Evolutionary conservation across 257 asterid genomes (phyloP).

Genomic region (Euphrasia confusa): DNA sequence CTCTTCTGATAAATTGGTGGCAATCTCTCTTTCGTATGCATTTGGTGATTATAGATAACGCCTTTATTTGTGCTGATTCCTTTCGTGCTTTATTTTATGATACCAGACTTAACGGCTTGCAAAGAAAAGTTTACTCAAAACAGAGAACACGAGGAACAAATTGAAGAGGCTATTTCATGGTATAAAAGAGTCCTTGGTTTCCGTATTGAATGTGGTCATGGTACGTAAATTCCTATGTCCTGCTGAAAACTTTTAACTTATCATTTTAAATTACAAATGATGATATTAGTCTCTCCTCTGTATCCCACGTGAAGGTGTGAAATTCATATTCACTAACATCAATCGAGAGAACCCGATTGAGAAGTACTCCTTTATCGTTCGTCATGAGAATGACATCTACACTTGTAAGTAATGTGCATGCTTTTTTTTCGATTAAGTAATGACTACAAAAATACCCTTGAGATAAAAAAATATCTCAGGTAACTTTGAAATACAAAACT

Average conservation of each 20-base stretch:
- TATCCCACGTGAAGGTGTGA: conserved; percentile 55
- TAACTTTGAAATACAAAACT: no score
- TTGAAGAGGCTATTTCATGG: conserved; percentile 86
- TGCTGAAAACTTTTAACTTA: conserved; percentile 14
- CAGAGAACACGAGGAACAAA: conserved; percentile 48
- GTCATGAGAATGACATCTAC: conserved; percentile 72
- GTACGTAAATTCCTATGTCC: conserved; percentile 35
- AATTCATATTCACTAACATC: conserved; percentile 73
- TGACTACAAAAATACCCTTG: no score
- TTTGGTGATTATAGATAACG: conserved; percentile 7
- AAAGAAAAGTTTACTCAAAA: conserved; percentile 47
- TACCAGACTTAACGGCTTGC: conserved; percentile 47
- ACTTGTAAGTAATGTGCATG: conserved; percentile 46
- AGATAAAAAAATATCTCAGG: no score
- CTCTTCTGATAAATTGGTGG: neutral
- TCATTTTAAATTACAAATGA: conserved; percentile 2
- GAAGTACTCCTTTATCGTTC: conserved; percentile 69
- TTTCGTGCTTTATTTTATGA: conserved; percentile 18
- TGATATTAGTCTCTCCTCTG: conserved; percentile 13
- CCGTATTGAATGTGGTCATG: conserved; percentile 78
- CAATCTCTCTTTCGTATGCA: conserved; percentile 5
- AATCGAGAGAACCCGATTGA: conserved; percentile 44
- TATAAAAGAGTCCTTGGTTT: conserved; percentile 82
- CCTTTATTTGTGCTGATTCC: conserved; percentile 20
- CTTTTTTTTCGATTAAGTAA: neutral